Percentiles rank a stretch among this genome's conserved stretches.
phyloP scores from a whole-genome alignment of 177 flowering plant species.

The Vitis hybrid region DNA sequence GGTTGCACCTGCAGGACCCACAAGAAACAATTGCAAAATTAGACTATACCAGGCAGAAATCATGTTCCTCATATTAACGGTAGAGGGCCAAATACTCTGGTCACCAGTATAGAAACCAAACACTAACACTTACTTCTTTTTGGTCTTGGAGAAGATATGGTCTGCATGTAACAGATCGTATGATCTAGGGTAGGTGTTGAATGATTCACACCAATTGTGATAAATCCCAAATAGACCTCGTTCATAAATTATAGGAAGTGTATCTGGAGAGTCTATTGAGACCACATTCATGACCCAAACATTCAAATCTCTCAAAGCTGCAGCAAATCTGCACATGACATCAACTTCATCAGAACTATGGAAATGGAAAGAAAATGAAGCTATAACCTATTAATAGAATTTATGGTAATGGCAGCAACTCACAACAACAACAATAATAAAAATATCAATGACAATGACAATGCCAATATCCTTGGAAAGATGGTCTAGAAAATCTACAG shows the following conservation, averaged over 20 bases:
- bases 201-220: slow-evolving; percentile 99
- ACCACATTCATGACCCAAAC: slow-evolving; percentile 99
- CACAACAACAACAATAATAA: background rate
- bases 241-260: slow-evolving; percentile 90
- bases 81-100: too few relatives aligned
- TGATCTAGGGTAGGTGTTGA: slow-evolving; percentile 90
- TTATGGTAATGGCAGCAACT: background rate
- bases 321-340: slow-evolving; percentile 74
- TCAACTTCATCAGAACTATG: slow-evolving; percentile 6
- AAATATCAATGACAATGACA: background rate
- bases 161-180: slow-evolving; percentile 98
- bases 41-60: background rate
- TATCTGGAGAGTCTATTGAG: slow-evolving; percentile 80
- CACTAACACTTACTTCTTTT: slow-evolving; percentile 39
- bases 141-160: slow-evolving; percentile 82
- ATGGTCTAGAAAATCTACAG: too few relatives aligned
- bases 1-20: slow-evolving; percentile 54
- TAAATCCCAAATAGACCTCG: slow-evolving; percentile 94
- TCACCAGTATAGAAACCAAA: too few relatives aligned
- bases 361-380: too few relatives aligned
- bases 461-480: too few relatives aligned
- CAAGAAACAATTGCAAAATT: background rate
- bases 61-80: background rate
- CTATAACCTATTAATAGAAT: background rate
- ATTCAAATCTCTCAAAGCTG: slow-evolving; percentile 80